Conservation (phyloP, 2,329 filamentous ascomycete genomes). For the Xylaria sp. region DNA sequence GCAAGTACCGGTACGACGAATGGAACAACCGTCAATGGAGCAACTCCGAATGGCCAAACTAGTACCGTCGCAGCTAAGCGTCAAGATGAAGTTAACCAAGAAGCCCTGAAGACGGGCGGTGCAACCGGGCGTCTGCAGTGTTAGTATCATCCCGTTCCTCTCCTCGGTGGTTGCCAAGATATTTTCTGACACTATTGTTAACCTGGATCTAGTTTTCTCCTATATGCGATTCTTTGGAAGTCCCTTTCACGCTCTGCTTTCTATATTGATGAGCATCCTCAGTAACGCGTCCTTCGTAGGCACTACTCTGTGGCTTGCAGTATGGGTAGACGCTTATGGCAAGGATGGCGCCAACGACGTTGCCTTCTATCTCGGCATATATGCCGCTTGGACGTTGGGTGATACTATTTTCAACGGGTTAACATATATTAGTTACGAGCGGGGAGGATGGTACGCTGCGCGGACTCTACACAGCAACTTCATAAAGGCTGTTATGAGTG, state of each 20-base stretch:
- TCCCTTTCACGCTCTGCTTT: slow-evolving; percentile 38
- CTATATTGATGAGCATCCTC: slow-evolving; percentile 38
- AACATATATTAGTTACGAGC: slow-evolving; percentile 45
- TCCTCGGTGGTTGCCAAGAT: not conserved
- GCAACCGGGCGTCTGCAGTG: slow-evolving; percentile 39
- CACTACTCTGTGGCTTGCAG: slow-evolving; percentile 44
- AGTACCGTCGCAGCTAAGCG: slow-evolving; percentile 36
- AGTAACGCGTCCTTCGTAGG: slow-evolving; percentile 40
- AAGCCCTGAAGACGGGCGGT: slow-evolving; percentile 45
- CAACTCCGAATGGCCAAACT: slow-evolving; percentile 16
- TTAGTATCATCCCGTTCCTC: slow-evolving; percentile 26
- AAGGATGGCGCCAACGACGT: slow-evolving; percentile 40
- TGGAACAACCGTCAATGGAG: slow-evolving; percentile 18
- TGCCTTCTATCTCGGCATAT: slow-evolving; percentile 50
- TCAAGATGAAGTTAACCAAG: slow-evolving; percentile 40
- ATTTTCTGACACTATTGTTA: slow-evolving; percentile 10
- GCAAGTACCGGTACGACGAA: slow-evolving; percentile 18
- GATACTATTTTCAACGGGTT: slow-evolving; percentile 41
- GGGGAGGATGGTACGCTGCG: slow-evolving; percentile 53
- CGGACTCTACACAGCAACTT: slow-evolving; percentile 48
- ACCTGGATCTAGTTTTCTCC: slow-evolving; percentile 37
- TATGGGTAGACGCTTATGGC: slow-evolving; percentile 50
- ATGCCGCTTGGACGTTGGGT: slow-evolving; percentile 40
- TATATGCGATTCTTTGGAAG: slow-evolving; percentile 50
- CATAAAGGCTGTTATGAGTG: slow-evolving; percentile 47